Base-by-base conservation (phyloP, 176 grass and related monocot genomes). In the Stipa capillata region DNA sequence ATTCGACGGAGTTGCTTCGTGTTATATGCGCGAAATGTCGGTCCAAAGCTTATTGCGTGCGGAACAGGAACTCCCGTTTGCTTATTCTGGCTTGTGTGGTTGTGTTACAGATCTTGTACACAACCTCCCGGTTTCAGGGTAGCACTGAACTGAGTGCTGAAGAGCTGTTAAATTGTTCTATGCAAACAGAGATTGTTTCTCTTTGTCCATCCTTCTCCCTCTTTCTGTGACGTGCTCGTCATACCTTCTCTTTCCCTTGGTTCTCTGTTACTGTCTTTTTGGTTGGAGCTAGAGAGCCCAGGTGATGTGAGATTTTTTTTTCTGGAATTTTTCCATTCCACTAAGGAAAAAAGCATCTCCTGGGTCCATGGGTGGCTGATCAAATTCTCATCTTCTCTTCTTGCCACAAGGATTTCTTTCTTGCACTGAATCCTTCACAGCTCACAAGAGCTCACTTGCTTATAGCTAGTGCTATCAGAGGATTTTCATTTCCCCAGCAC, bases 1-100 rank as follows among this genome's bases (percentile, higher is more conserved):
- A 34, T 12, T 62, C n/a, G 12, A 24, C 41, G 2, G 47, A 40
- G 18, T 58, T n/a, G 29, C 29, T 14, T 27, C 12, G 5, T 35
- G 77, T 74, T 81, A 21, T 61, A 49, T 43, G 78, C 78, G 51
- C 41, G 52, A n/a, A 69, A 76, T 64, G 65, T 25, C 0, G 16
- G 18, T 65, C 48, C 17, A 50, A 8, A 41, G 10, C n/a, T 32
- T 36, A 11, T 42, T 52, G 52, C 29, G 48, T 79, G 67, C 27
- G 0, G 23, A 45, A 2, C 45, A 15, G 3, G 58, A 35, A 56
- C 48, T 20, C 39, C 8, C 0, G 23, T 21, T 73, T 4, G 13
- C 20, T 20, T 44, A 40, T 64, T 24, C 6, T 39, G 7, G 15
- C 5, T 32, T 44, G 6, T 64, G 7, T 25, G 50, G 23, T 20